Conservation (phyloP, 306 rosid species). For the Cucurbita ficifolia region DNA sequence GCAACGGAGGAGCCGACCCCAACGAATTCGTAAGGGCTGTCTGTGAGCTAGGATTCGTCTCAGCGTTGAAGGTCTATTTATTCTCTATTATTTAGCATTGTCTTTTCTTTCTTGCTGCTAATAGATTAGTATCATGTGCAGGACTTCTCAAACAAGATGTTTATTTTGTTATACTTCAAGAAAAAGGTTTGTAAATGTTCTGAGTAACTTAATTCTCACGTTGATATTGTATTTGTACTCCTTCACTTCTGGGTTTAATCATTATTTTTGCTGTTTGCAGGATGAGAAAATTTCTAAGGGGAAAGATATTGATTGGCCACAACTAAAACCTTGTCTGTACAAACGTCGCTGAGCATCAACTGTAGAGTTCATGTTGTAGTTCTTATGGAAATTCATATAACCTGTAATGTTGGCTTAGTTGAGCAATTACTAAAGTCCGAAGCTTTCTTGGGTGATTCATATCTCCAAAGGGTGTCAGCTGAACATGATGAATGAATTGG, state of each 20-base stretch:
- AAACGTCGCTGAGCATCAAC: conserved; percentile 47
- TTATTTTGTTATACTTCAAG: conserved; percentile 60
- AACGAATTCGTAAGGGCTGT: conserved; percentile 46
- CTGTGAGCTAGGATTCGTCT: conserved; percentile 57
- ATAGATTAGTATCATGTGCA: conserved; percentile 23
- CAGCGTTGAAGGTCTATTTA: conserved; percentile 31
- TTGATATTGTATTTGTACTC: background rate
- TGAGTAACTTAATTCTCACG: background rate
- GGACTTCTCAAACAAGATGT: conserved; percentile 93
- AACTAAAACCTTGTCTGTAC: conserved; percentile 77
- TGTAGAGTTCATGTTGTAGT: background rate
- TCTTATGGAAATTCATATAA: background rate
- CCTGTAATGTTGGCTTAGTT: background rate
- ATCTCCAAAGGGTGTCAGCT: background rate
- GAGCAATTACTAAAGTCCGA: background rate
- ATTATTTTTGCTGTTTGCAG: conserved; percentile 21
- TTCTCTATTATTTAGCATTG: background rate
- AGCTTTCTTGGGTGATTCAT: background rate
- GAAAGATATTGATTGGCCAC: conserved; percentile 70
- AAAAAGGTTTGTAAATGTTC: conserved; percentile 41
- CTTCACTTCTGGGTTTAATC: background rate
- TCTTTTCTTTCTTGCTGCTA: conserved; percentile 11
- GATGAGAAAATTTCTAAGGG: conserved; percentile 30
- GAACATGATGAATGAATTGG: background rate
- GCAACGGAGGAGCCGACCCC: conserved; percentile 82